phyloP scores from a whole-genome alignment of 2,329 filamentous ascomycete genomes.

The Fusarium buxicola region DNA sequence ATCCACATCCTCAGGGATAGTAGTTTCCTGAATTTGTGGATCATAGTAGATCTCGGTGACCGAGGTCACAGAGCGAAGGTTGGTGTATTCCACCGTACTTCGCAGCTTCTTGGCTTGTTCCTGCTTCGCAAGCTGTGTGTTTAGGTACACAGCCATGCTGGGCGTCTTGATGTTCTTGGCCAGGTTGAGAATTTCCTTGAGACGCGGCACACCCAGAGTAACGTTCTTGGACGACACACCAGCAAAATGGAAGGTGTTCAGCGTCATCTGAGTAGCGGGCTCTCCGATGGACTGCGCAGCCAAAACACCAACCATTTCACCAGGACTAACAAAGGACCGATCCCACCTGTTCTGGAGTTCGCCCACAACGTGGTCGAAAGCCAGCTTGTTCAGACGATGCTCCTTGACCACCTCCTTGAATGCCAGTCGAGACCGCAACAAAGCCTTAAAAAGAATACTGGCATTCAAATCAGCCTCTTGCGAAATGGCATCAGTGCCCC shows the following conservation, averaged over 20 bases:
- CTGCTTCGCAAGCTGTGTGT: conserved; percentile 73
- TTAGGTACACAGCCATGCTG: conserved; percentile 92
- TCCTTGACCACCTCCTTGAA: conserved; percentile 93
- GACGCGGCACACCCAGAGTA: conserved; percentile 96
- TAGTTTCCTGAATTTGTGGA: conserved; percentile 86
- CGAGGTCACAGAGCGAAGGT: conserved; percentile 88
- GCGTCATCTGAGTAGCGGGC: conserved; percentile 98
- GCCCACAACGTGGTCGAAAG: conserved; percentile 91
- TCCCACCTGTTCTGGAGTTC: conserved; percentile 91
- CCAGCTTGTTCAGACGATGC: conserved; percentile 87
- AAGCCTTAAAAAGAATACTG: conserved; percentile 91
- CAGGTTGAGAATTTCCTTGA: conserved; percentile 99
- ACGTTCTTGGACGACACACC: conserved; percentile 99
- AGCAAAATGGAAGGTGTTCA: conserved; percentile 99
- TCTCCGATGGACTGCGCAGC: conserved; percentile 99
- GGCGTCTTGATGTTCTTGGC: conserved; percentile 99
- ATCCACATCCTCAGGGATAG: conserved; percentile 87
- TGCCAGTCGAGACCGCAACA: conserved; percentile 87
- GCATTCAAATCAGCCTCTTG: conserved; percentile 88
- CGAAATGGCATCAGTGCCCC: conserved; percentile 85
- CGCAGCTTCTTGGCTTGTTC: conserved; percentile 87
- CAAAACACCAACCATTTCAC: conserved; percentile 98
- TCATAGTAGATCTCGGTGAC: conserved; percentile 98
- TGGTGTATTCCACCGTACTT: conserved; percentile 93
- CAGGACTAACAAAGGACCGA: conserved; percentile 85